These are phyloP conservation scores for Serendipita sp. DNA, from an alignment of 768 basidiomycete species.

Conservation along the genomic window DNA sequence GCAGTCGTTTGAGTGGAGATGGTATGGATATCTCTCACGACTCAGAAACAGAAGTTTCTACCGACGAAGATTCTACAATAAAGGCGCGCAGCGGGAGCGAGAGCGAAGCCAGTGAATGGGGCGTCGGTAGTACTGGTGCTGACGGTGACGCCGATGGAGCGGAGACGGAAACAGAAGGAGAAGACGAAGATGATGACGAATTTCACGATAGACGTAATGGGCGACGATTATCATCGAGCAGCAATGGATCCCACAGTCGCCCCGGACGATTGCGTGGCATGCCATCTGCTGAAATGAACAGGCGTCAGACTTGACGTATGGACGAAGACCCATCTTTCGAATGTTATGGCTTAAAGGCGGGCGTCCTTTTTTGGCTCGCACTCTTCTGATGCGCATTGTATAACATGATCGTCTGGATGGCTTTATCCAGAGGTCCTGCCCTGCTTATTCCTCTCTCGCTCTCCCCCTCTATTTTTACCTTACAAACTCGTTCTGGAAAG, in stretches of 20 bases:
- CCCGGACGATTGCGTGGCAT: neutral
- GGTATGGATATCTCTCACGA: constrained; percentile 6
- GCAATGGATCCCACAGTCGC: neutral
- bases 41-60: constrained; percentile 4
- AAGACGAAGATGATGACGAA: neutral
- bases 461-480: too few relatives aligned
- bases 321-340: too few relatives aligned
- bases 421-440: too few relatives aligned
- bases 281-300: neutral
- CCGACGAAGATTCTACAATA: constrained; percentile 1
- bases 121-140: neutral
- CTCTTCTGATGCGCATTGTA: too few relatives aligned
- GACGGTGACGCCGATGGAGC: neutral
- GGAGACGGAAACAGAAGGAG: constrained; percentile 2
- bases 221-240: neutral
- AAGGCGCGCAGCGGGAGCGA: constrained; percentile 4
- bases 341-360: too few relatives aligned
- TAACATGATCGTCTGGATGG: too few relatives aligned
- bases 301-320: neutral
- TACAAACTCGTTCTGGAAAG: too few relatives aligned
- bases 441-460: too few relatives aligned
- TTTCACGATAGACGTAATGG: neutral
- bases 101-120: constrained; percentile 5
- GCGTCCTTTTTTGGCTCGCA: too few relatives aligned
- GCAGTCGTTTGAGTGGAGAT: neutral